These are phyloP conservation scores for Fusarium tuaranense DNA, from an alignment of 2,329 filamentous ascomycete genomes.

Conservation along the genomic window DNA sequence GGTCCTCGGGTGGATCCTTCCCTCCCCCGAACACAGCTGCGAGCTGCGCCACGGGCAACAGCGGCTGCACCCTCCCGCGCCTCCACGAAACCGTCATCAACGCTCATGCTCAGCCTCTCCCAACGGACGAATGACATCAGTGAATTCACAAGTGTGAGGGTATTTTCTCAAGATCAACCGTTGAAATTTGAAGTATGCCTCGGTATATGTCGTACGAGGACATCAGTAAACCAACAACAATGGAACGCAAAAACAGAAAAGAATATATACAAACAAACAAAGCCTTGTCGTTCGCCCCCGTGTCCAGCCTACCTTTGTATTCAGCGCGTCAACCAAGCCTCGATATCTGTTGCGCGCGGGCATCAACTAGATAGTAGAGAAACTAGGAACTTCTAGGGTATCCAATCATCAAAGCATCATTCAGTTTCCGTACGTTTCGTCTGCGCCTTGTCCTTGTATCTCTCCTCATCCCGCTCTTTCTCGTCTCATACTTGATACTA, in stretches of 20 bases:
- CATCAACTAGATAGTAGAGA: background rate
- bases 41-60: constrained; percentile 24
- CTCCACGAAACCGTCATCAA: constrained; percentile 17
- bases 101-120: constrained; percentile 15
- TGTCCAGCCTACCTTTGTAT: background rate
- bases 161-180: background rate
- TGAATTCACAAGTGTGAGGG: background rate
- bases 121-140: background rate
- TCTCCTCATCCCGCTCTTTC: background rate
- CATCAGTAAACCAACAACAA: background rate
- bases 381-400: constrained; percentile 12
- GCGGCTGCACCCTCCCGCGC: constrained; percentile 29
- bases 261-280: background rate
- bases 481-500: background rate
- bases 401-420: background rate
- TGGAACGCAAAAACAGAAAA: background rate
- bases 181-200: background rate
- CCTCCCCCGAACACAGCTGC: background rate
- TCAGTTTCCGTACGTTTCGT: background rate
- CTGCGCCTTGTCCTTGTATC: background rate
- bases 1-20: constrained; percentile 1
- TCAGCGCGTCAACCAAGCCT: background rate
- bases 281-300: background rate
- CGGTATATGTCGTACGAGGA: background rate
- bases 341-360: constrained; percentile 6